Conservation (phyloP, 2,329 filamentous ascomycete genomes). For the Botrytis byssoidea region DNA sequence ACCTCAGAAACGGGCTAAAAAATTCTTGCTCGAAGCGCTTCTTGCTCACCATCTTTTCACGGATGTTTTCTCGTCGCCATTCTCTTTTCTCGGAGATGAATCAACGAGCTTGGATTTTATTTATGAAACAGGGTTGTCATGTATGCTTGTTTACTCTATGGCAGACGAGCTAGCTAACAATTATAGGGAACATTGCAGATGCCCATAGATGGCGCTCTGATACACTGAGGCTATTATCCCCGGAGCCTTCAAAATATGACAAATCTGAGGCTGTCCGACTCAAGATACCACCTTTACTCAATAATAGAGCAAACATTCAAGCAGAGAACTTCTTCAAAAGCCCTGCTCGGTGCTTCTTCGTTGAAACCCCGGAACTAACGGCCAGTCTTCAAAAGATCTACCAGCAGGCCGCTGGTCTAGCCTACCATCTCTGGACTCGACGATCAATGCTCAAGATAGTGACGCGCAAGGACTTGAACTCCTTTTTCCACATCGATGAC, state of each 20-base stretch:
- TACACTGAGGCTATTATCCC: slow-evolving; percentile 17
- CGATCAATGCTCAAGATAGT: slow-evolving; percentile 18
- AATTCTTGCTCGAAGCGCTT: not conserved
- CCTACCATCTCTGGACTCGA: slow-evolving; percentile 27
- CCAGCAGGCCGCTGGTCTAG: slow-evolving; percentile 13
- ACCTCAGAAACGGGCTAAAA: not conserved
- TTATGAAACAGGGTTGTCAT: not conserved
- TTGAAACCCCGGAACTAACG: not conserved
- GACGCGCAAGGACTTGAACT: slow-evolving; percentile 17
- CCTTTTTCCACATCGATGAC: slow-evolving; percentile 17
- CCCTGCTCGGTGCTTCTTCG: slow-evolving; percentile 18
- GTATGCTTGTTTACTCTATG: not conserved
- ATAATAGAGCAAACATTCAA: not conserved
- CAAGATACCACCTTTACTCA: not conserved
- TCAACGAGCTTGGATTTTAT: not conserved
- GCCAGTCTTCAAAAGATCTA: slow-evolving; percentile 20
- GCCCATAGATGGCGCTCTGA: slow-evolving; percentile 29
- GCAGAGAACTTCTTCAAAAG: slow-evolving; percentile 17
- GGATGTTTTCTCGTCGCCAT: not conserved
- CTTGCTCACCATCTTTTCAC: not conserved
- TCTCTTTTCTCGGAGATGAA: not conserved
- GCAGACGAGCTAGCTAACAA: not conserved
- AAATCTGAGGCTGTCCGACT: slow-evolving; percentile 3
- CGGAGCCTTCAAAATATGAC: slow-evolving; percentile 4
- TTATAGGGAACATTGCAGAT: slow-evolving; percentile 24